These are phyloP conservation scores for Xerocomellus intermedius DNA, from an alignment of 768 basidiomycete species.

Conservation along the genomic window DNA sequence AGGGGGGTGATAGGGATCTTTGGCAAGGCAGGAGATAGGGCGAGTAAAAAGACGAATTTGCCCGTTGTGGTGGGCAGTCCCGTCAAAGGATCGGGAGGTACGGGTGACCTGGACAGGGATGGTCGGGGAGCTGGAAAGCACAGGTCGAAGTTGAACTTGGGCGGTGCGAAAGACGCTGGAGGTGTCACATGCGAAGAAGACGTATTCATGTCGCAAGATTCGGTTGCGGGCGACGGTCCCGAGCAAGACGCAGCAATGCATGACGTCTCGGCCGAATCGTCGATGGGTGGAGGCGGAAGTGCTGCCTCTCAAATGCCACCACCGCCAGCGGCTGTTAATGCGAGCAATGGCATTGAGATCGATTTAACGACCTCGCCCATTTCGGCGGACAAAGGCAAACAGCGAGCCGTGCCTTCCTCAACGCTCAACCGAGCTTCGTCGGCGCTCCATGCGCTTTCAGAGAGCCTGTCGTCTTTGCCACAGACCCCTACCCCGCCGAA, in stretches of 20 bases:
- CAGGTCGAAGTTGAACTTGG: not conserved
- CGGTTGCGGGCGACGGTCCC: not conserved
- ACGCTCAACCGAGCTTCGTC: constrained; percentile 30
- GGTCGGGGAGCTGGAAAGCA: not conserved
- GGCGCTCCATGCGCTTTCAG: constrained; percentile 59
- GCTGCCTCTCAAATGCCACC: constrained; percentile 15
- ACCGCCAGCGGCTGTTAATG: not conserved
- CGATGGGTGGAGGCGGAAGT: not conserved
- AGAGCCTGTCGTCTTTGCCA: constrained; percentile 56
- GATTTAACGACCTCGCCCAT: constrained; percentile 16
- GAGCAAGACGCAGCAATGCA: constrained; percentile 5
- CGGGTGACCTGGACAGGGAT: not conserved
- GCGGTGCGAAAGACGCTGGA: too few species aligned
- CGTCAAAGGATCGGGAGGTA: constrained; percentile 36
- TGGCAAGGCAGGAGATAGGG: constrained; percentile 27
- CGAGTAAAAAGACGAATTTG: constrained; percentile 44
- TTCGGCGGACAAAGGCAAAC: constrained; percentile 23
- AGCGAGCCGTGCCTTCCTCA: constrained; percentile 16
- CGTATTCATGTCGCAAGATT: constrained; percentile 6
- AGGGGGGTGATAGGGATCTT: constrained; percentile 22
- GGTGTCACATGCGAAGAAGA: not conserved
- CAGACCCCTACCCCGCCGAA: constrained; percentile 35
- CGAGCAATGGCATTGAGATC: constrained; percentile 4
- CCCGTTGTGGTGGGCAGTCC: constrained; percentile 47
- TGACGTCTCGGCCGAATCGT: constrained; percentile 9